Evolutionary conservation across 1,284 basidiomycete species (phyloP).

Genomic region (Irpex sp.): DNA sequence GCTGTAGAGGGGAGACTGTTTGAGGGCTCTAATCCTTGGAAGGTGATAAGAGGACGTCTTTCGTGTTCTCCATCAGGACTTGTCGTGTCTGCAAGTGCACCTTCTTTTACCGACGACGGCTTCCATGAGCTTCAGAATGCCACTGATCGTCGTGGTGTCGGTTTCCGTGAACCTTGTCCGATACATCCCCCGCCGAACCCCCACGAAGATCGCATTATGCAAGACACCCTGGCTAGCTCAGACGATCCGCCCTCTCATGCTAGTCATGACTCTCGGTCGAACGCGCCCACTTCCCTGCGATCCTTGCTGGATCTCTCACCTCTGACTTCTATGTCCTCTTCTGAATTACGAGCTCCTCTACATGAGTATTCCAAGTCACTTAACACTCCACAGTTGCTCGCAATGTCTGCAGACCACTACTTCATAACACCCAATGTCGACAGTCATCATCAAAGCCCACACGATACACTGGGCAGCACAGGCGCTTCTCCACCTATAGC

Average conservation of each 20-base stretch:
- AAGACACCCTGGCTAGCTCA: neutral
- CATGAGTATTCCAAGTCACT: no score
- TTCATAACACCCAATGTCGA: no score
- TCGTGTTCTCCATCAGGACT: neutral
- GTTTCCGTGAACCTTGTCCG: neutral
- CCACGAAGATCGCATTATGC: neutral
- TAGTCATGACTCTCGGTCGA: no score
- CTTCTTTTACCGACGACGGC: neutral
- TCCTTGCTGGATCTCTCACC: no score
- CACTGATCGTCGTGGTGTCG: neutral
- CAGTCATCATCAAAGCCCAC: no score
- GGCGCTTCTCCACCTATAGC: neutral
- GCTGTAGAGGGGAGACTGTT: conserved; percentile 22
- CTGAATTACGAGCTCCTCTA: no score
- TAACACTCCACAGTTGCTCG: no score
- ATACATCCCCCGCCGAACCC: neutral
- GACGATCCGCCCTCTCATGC: neutral
- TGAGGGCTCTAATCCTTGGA: conserved; percentile 24
- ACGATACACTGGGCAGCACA: no score
- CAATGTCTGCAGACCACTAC: no score
- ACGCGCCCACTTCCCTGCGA: no score
- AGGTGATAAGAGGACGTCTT: conserved; percentile 17
- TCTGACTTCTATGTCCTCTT: no score
- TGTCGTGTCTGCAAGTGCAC: neutral
- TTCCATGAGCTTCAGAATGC: neutral